phyloP scores from a whole-genome alignment of 2,329 filamentous ascomycete genomes.

The Apiospora pterosperma region DNA sequence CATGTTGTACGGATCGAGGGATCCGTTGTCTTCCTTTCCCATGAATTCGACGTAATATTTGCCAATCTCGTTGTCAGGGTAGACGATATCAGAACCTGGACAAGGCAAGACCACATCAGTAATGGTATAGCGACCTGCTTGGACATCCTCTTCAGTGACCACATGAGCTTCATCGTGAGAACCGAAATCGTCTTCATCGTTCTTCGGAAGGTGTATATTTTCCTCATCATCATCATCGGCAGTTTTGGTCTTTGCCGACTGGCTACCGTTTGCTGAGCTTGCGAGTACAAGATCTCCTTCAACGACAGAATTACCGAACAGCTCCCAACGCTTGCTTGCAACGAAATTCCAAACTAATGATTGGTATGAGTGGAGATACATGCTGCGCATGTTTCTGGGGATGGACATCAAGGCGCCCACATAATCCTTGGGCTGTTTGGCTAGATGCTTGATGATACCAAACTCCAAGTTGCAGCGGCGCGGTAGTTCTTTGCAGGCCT shows the following conservation, averaged over 20 bases:
- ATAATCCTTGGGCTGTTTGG: constrained; percentile 60
- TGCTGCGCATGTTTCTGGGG: constrained; percentile 76
- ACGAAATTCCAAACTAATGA: constrained; percentile 91
- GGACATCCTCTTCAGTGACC: constrained; percentile 73
- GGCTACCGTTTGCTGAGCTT: constrained; percentile 6
- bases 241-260: constrained; percentile 30
- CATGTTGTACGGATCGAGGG: constrained; percentile 82
- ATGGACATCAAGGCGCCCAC: constrained; percentile 78
- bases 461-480: constrained; percentile 78
- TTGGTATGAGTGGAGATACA: constrained; percentile 98
- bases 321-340: constrained; percentile 75
- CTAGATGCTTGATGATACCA: constrained; percentile 75
- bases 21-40: constrained; percentile 72
- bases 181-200: constrained; percentile 40
- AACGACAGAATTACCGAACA: constrained; percentile 70
- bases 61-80: constrained; percentile 81
- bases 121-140: constrained; percentile 72
- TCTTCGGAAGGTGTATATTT: constrained; percentile 52
- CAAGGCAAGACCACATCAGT: constrained; percentile 88
- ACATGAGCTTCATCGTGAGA: constrained; percentile 47
- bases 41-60: constrained; percentile 85
- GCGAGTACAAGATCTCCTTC: constrained; percentile 80
- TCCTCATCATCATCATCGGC: constrained; percentile 57
- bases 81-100: constrained; percentile 87
- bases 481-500: constrained; percentile 68